Conservation (phyloP, 768 basidiomycete genomes). For the Harrya chromipes region DNA sequence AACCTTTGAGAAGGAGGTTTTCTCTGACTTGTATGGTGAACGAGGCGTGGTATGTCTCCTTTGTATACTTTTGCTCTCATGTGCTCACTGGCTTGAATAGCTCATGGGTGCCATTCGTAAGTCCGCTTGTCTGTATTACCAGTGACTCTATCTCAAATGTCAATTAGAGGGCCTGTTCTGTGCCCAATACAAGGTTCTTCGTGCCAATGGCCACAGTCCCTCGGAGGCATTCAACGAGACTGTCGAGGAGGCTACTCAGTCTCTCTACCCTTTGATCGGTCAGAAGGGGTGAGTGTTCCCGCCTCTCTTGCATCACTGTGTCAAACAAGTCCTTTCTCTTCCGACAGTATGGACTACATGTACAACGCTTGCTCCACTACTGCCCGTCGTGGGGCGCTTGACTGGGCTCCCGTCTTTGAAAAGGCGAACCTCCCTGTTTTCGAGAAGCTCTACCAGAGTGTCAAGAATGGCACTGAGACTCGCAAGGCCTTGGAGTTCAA, state of each 20-base stretch:
- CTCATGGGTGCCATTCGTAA: conserved; percentile 95
- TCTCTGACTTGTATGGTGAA: conserved; percentile 98
- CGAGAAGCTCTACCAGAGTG: conserved; percentile 92
- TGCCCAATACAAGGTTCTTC: conserved; percentile 97
- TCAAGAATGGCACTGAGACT: conserved; percentile 94
- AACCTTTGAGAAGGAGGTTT: conserved; percentile 99
- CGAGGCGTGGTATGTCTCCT: conserved; percentile 86
- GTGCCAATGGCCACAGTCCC: conserved; percentile 93
- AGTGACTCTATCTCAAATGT: conserved; percentile 3
- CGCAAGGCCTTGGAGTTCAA: conserved; percentile 97
- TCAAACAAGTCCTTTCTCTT: not conserved
- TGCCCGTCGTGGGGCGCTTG: conserved; percentile 96
- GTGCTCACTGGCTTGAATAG: conserved; percentile 37
- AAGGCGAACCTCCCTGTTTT: conserved; percentile 93
- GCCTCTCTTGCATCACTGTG: not conserved
- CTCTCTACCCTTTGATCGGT: conserved; percentile 95
- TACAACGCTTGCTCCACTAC: conserved; percentile 99
- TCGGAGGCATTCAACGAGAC: conserved; percentile 99
- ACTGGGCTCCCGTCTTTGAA: conserved; percentile 98
- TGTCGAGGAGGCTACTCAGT: conserved; percentile 99
- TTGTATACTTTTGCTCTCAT: not conserved
- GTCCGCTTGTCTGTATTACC: conserved; percentile 25
- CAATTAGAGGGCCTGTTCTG: conserved; percentile 90
- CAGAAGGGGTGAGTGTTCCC: conserved; percentile 69
- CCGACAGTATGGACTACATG: conserved; percentile 95